Conservation (phyloP, 164 flowering plant species). For the Vitis riparia region DNA sequence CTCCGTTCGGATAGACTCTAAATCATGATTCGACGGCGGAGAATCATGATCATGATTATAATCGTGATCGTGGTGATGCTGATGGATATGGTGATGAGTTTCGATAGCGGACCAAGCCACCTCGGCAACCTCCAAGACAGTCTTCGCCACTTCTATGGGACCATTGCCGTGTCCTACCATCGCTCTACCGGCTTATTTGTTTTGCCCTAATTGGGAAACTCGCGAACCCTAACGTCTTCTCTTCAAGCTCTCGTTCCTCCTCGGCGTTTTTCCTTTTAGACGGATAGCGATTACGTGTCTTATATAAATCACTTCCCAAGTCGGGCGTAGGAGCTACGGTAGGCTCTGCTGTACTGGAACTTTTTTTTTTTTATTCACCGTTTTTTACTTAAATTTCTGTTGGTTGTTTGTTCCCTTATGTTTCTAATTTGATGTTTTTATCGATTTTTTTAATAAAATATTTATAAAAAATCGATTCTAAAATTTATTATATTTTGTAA, state of each 20-base stretch:
- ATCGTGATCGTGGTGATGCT: conserved; percentile 14
- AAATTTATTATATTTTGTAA: too few relatives aligned
- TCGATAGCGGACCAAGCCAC: conserved; percentile 87
- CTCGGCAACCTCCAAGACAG: conserved; percentile 55
- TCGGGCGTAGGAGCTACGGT: too few relatives aligned
- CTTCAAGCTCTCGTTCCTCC: not conserved
- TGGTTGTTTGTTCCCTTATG: too few relatives aligned
- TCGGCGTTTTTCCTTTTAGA: too few relatives aligned
- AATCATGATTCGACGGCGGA: conserved; percentile 12
- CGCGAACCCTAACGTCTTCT: not conserved
- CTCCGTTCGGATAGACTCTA: conserved; percentile 43
- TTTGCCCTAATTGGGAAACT: not conserved
- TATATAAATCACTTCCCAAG: too few relatives aligned
- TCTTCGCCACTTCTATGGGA: conserved; percentile 44
- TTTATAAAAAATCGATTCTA: too few relatives aligned
- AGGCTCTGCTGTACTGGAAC: too few relatives aligned
- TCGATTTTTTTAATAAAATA: too few relatives aligned
- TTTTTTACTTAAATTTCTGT: too few relatives aligned
- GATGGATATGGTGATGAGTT: conserved; percentile 44
- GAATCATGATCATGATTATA: not conserved
- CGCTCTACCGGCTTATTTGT: not conserved
- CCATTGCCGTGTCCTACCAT: conserved; percentile 32
- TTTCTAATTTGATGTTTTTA: too few relatives aligned
- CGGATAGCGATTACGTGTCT: too few relatives aligned
- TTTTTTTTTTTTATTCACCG: too few relatives aligned